Evolutionary conservation across 2,329 filamentous ascomycete species (phyloP), one percentile per base, ranked within the genome.

Genomic region (Exophiala lecanii-corni): DNA sequence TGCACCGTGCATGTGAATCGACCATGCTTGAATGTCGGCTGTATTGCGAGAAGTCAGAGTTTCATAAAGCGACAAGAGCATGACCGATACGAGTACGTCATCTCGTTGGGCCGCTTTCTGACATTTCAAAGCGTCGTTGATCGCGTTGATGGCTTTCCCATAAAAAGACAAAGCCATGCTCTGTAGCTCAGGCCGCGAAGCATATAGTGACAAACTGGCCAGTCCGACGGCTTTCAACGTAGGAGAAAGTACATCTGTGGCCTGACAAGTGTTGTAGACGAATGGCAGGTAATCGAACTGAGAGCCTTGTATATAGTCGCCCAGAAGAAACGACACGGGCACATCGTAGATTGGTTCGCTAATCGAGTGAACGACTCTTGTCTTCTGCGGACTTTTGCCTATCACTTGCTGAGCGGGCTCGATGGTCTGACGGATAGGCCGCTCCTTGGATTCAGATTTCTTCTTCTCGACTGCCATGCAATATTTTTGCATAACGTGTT

Each of bases 401-500:
- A 19, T 9, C 4, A n/a, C 16, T 12, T 16, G 9, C 17, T 19
- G 9, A 9, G 9, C 10, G n/a, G 9, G 12, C 10, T 19, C 21
- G 12, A 19, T 12, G 3, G 13, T 34, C 5, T 25, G 25, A 12
- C 16, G 18, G 20, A n/a, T 16, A 18, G 9, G 12, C n/a, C n/a
- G 30, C 6, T 32, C 30, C 13, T 26, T 13, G 16, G n/a, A 21
- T n/a, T 25, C 16, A 3, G 18, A 9, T 7, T 18, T 18, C 4
- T 9, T 36, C 13, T 10, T 4, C 5, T 5, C 9, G 20, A 9
- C 6, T 5, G 7, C 33, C 19, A 17, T 5, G 20, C 9, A 18
- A 9, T 36, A 19, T 13, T 36, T 36, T 13, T 5, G 16, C 33
- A 36, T 12, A 23, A 39, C 16, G 15, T 17, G n/a, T 3, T 68